Conservation (phyloP, 1,139 yeast genomes). For the Yamadazyma spencermartinsiae region DNA sequence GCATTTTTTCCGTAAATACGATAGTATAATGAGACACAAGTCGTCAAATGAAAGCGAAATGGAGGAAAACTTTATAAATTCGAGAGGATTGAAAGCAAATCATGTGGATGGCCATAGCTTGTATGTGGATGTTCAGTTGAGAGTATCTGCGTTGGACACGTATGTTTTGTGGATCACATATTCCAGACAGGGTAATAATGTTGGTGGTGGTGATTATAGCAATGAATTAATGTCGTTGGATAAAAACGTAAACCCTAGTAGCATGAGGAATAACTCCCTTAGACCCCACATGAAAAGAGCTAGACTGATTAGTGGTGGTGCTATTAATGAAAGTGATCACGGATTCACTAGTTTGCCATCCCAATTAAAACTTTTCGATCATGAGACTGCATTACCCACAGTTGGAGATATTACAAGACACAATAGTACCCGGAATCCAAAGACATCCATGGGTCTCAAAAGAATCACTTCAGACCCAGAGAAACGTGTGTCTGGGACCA, state of each 20-base stretch:
- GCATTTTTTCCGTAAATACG: conserved; percentile 74
- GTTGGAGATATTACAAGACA: conserved; percentile 33
- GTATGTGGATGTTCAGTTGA: conserved; percentile 74
- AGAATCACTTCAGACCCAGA: neutral
- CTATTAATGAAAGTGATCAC: conserved; percentile 4
- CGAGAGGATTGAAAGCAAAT: conserved; percentile 64
- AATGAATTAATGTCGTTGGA: neutral
- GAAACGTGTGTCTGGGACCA: conserved; percentile 6
- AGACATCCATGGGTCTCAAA: conserved; percentile 1
- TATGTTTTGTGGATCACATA: conserved; percentile 87
- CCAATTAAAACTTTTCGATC: conserved; percentile 52
- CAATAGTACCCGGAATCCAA: conserved; percentile 35
- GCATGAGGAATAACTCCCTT: neutral
- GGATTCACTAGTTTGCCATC: conserved; percentile 47
- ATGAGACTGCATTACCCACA: conserved; percentile 20
- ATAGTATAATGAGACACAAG: conserved; percentile 27
- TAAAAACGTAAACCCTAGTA: too few species aligned
- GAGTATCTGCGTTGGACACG: conserved; percentile 62
- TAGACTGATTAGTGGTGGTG: conserved; percentile 16
- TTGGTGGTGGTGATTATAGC: conserved; percentile 10
- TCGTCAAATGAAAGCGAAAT: conserved; percentile 18
- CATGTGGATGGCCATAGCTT: conserved; percentile 70
- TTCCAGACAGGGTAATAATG: conserved; percentile 47
- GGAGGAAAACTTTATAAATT: conserved; percentile 54
- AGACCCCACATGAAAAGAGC: conserved; percentile 11